A percentile compares a stretch with the other conserved stretches of the same genome.
Conservation (phyloP, 1,284 basidiomycete species). For the Moesziomyces antarcticus region DNA sequence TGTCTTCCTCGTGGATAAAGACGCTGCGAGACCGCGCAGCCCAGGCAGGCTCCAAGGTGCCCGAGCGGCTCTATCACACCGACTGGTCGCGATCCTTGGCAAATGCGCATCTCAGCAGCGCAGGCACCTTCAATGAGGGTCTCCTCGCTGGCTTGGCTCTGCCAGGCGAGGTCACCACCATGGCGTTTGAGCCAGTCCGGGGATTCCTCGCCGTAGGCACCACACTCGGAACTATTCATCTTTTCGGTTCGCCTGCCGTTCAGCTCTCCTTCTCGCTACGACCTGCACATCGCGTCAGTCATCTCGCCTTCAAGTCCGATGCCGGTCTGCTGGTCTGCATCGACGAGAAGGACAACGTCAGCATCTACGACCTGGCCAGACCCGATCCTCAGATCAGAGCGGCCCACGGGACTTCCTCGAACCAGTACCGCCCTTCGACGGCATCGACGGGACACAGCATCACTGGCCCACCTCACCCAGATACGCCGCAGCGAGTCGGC, state of each 20-base stretch:
- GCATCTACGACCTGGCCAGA: constrained; percentile 77
- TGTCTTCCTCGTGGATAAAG: constrained; percentile 46
- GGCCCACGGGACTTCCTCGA: constrained; percentile 36
- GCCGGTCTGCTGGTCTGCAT: constrained; percentile 75
- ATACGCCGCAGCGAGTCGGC: constrained; percentile 54
- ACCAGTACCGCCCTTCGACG: constrained; percentile 37
- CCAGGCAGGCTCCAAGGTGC: constrained; percentile 27
- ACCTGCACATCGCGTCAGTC: constrained; percentile 73
- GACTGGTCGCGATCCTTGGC: constrained; percentile 46
- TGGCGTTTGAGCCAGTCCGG: constrained; percentile 63
- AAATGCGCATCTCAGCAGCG: constrained; percentile 44
- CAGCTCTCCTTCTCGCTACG: constrained; percentile 73
- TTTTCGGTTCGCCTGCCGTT: constrained; percentile 77
- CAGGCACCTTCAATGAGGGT: constrained; percentile 58
- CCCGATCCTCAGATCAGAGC: constrained; percentile 65
- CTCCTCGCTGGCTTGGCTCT: constrained; percentile 62
- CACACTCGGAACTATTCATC: constrained; percentile 72
- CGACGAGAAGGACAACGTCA: constrained; percentile 76
- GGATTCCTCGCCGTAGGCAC: constrained; percentile 79
- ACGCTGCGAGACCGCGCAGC: constrained; percentile 36
- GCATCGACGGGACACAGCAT: constrained; percentile 43
- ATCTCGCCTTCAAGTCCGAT: constrained; percentile 75
- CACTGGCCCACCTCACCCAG: constrained; percentile 49
- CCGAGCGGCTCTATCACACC: constrained; percentile 29
- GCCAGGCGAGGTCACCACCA: constrained; percentile 64